A percentile compares a stretch with the other conserved stretches of the same genome.
Conservation (phyloP, 306 rosid species). For the Begonia peltatifolia region DNA sequence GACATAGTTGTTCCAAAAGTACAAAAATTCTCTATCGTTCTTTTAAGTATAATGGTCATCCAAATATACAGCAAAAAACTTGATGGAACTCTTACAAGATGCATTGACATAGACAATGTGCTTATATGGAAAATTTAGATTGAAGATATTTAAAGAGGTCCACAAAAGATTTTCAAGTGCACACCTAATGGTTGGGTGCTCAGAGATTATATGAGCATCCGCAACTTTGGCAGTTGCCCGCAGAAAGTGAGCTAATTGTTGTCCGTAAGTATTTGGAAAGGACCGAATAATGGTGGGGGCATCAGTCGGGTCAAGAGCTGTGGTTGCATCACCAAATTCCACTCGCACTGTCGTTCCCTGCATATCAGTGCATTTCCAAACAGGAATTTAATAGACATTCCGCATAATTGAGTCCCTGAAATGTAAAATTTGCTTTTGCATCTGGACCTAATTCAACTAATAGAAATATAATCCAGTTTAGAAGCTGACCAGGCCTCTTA, state of each 20-base stretch:
- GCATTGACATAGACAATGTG: too few species aligned
- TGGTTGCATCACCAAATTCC: slow-evolving; percentile 83
- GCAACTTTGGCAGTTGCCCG: slow-evolving; percentile 85
- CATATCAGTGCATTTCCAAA: background rate
- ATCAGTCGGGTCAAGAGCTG: slow-evolving; percentile 68
- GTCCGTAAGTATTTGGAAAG: slow-evolving; percentile 75
- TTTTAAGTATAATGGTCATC: too few species aligned
- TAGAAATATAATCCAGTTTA: too few species aligned
- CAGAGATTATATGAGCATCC: slow-evolving; percentile 85
- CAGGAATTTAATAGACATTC: background rate
- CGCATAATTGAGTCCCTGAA: too few species aligned
- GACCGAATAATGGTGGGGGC: slow-evolving; percentile 38
- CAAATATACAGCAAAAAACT: too few species aligned
- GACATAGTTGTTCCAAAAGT: too few species aligned
- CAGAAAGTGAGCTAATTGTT: slow-evolving; percentile 93
- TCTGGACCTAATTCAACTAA: too few species aligned
- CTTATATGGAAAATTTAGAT: background rate
- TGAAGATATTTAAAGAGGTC: background rate
- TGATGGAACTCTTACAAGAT: too few species aligned
- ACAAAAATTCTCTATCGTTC: too few species aligned
- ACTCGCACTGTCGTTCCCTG: slow-evolving; percentile 90
- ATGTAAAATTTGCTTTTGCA: too few species aligned
- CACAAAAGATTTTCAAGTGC: background rate
- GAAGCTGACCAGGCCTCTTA: too few species aligned
- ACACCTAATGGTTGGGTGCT: slow-evolving; percentile 37